Conservation (phyloP, 75 land plant genomes). For the Chamaecyparis obtusa region DNA sequence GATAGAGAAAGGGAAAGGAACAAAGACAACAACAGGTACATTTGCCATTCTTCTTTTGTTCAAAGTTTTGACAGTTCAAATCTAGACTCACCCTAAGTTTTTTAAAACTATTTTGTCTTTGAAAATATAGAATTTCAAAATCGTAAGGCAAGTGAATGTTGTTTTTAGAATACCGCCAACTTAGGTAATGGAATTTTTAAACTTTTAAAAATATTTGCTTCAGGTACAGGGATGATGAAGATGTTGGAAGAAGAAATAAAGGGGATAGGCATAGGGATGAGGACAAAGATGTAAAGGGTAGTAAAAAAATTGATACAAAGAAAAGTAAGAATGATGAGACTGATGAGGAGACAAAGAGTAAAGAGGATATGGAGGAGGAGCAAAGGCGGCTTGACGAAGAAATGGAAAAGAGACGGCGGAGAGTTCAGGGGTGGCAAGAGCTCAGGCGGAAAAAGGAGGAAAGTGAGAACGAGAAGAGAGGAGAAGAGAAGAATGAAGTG, state of each 20-base stretch:
- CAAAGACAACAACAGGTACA: conserved; percentile 8
- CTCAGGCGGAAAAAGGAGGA: conserved; percentile 78
- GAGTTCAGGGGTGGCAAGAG: conserved; percentile 99
- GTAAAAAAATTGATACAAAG: conserved; percentile 5
- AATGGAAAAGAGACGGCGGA: conserved; percentile 79
- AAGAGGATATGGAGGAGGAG: conserved; percentile 78
- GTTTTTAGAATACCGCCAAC: neutral
- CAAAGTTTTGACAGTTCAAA: neutral
- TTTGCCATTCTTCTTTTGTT: neutral
- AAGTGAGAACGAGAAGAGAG: conserved; percentile 60
- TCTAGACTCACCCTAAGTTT: neutral
- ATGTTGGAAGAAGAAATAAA: conserved; percentile 12
- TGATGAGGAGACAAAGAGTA: conserved; percentile 42
- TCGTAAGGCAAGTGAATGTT: neutral
- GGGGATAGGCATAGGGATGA: conserved; percentile 38
- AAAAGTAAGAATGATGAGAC: conserved; percentile 49
- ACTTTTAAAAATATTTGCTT: neutral
- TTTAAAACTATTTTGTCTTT: neutral
- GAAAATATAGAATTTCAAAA: neutral
- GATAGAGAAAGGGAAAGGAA: conserved; percentile 1
- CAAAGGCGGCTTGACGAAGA: conserved; percentile 84
- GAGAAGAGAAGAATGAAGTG: conserved; percentile 26
- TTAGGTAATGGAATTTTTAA: neutral
- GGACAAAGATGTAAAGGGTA: conserved; percentile 26
- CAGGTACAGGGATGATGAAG: conserved; percentile 14